phyloP scores from a whole-genome alignment of 2,329 filamentous ascomycete species.

The Diaporthe citriasiana region DNA sequence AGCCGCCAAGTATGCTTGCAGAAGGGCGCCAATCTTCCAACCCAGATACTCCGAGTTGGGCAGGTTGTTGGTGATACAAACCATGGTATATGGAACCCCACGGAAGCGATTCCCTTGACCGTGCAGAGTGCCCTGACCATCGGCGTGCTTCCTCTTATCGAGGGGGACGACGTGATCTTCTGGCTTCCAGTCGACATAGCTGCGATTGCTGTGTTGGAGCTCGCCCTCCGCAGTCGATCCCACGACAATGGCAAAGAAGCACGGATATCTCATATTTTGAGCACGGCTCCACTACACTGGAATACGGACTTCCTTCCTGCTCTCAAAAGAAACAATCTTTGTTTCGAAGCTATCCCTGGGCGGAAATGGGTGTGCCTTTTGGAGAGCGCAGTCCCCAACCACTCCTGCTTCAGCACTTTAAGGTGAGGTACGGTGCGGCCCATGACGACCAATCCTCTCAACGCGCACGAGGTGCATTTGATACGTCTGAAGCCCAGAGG shows the following conservation, averaged over 20 bases:
- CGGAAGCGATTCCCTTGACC: constrained; percentile 64
- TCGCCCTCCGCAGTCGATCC: constrained; percentile 14
- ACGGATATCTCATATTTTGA: constrained; percentile 26
- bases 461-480: not conserved
- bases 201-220: constrained; percentile 17
- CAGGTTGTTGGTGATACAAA: constrained; percentile 64
- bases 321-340: constrained; percentile 58
- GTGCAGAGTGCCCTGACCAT: constrained; percentile 60
- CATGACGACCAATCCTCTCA: not conserved
- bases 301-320: constrained; percentile 66
- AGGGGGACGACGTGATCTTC: not conserved
- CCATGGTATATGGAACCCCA: constrained; percentile 63
- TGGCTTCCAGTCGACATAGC: constrained; percentile 33
- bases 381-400: constrained; percentile 60
- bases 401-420: constrained; percentile 57
- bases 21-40: constrained; percentile 50
- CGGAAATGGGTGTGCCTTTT: constrained; percentile 61
- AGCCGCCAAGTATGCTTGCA: constrained; percentile 4
- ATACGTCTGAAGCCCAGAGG: not conserved
- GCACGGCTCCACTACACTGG: constrained; percentile 53
- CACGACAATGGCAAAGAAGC: not conserved
- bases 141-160: constrained; percentile 57
- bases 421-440: not conserved
- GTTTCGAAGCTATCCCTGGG: constrained; percentile 58
- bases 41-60: constrained; percentile 55